Conservation (phyloP, 1,139 yeast genomes). For the Meyerozyma smithsonii region DNA sequence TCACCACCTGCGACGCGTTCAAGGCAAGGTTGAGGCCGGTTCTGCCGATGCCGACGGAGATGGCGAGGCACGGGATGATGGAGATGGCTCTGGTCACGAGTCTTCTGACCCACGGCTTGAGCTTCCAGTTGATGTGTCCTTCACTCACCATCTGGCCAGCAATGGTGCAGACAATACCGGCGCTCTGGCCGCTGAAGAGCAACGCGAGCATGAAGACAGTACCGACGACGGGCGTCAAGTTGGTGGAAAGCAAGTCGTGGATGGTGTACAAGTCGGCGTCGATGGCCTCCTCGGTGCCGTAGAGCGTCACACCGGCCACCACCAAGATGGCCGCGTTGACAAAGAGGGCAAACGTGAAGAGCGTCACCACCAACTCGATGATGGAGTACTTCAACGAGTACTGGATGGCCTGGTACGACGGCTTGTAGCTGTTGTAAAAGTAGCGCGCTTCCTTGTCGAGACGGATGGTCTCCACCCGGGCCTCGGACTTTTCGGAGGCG, state of each 20-base stretch:
- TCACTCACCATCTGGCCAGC: constrained; percentile 85
- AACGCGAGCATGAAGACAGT: constrained; percentile 74
- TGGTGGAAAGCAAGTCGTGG: constrained; percentile 50
- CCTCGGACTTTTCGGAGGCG: constrained; percentile 9
- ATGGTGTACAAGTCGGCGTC: constrained; percentile 76
- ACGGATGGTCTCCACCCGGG: constrained; percentile 9
- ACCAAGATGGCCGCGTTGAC: constrained; percentile 75
- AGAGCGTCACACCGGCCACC: constrained; percentile 71
- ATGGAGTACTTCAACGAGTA: constrained; percentile 66
- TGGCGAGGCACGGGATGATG: constrained; percentile 64
- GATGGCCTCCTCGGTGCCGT: constrained; percentile 57
- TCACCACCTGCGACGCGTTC: constrained; percentile 72
- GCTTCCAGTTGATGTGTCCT: constrained; percentile 74
- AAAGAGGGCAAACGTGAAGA: constrained; percentile 71
- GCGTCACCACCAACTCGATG: constrained; percentile 57
- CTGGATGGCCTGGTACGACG: constrained; percentile 59
- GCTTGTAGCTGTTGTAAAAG: constrained; percentile 48
- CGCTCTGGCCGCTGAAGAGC: constrained; percentile 72
- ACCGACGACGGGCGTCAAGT: constrained; percentile 70
- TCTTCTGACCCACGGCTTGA: constrained; percentile 75
- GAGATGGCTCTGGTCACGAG: constrained; percentile 67
- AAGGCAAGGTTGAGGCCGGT: constrained; percentile 59
- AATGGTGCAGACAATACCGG: constrained; percentile 83
- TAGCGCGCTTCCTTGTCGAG: constrained; percentile 27
- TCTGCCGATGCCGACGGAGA: constrained; percentile 59